Base-by-base conservation (phyloP, 139 green algal species). In the Micromonas commoda region DNA sequence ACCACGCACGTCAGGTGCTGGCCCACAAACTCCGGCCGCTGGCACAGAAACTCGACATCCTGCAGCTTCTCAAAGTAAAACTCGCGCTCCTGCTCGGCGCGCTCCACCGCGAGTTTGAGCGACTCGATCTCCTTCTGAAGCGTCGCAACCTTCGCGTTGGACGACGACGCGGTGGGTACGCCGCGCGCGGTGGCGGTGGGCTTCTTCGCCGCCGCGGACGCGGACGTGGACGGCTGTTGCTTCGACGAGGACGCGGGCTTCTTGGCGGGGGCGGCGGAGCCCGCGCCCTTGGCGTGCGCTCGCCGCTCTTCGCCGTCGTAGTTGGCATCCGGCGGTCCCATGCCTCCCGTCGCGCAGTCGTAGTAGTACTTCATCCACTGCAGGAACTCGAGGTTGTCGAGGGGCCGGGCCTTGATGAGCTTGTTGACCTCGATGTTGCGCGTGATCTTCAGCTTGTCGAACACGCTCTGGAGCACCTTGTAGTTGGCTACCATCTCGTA, bases 371-470 rank as follows among this genome's bases (percentile, higher is more conserved):
- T 96, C 70, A 96, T 83, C 89, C 89, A 96, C 84, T 97, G 94
- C 89, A 97, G 93, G 83, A 97, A 97, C 86, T 97, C 94, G 6
- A 94, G 92, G 86, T 97, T 98, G 90, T 98, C 94, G 65, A 97
- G 85, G 28, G 92, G 89, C 77, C 91, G 84, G n/a, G 79, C 93
- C 83, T 97, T 97, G 77, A 94, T 87, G 52, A 98, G 87, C 69
- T 93, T 93, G 57, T 85, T 86, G 2, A 97, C 93, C 73, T 97
- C 89, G 66, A 97, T 90, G 57, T 88, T 87, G 91, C 96, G 75
- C 33, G 64, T 60, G 24, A 81, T 68, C 32, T 88, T 88, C 0
- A 92, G 82, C 85, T 97, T 97, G 78, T 90, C 92, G 80, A 99
- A 98, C 2, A 90, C 90, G 39, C 91, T 87, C 77, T 99, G 95